phyloP scores from a whole-genome alignment of 805 yeast species.

The Vanderwaltozyma tropicalis region DNA sequence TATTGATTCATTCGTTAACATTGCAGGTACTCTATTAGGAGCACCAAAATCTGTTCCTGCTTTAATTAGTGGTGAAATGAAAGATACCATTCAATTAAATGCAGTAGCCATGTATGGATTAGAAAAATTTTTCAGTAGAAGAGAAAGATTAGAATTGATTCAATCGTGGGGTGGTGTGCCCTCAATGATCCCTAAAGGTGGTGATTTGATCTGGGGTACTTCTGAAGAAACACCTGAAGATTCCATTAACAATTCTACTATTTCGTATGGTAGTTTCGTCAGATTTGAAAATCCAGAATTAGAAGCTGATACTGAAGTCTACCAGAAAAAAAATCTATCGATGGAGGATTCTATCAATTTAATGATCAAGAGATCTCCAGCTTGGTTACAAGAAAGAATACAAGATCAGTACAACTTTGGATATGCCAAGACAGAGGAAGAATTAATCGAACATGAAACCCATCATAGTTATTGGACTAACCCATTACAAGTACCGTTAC shows the following conservation, averaged over 20 bases:
- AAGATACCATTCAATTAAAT: constrained; percentile 89
- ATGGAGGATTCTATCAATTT: constrained; percentile 58
- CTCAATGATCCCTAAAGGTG: constrained; percentile 95
- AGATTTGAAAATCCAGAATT: constrained; percentile 32
- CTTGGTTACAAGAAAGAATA: constrained; percentile 63
- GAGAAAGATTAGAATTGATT: constrained; percentile 78
- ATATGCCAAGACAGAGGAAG: constrained; percentile 46
- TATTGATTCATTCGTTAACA: constrained; percentile 71
- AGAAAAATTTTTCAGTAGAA: constrained; percentile 84
- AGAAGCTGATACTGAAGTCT: background rate
- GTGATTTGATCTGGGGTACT: constrained; percentile 81
- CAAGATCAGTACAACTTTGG: constrained; percentile 72
- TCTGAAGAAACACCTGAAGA: constrained; percentile 65
- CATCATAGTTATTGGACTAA: constrained; percentile 82
- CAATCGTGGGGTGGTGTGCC: constrained; percentile 87
- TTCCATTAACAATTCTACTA: constrained; percentile 18
- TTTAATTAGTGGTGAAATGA: constrained; percentile 94
- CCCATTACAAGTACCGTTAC: constrained; percentile 85
- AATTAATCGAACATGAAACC: constrained; percentile 56
- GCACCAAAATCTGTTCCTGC: constrained; percentile 94
- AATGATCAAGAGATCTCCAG: constrained; percentile 55
- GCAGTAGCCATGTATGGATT: constrained; percentile 88
- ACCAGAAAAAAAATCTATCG: constrained; percentile 42
- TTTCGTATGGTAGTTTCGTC: constrained; percentile 58
- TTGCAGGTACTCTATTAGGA: constrained; percentile 84